Base-by-base conservation (phyloP, 1,284 basidiomycete species). In the Cystobasidium pallidum region DNA sequence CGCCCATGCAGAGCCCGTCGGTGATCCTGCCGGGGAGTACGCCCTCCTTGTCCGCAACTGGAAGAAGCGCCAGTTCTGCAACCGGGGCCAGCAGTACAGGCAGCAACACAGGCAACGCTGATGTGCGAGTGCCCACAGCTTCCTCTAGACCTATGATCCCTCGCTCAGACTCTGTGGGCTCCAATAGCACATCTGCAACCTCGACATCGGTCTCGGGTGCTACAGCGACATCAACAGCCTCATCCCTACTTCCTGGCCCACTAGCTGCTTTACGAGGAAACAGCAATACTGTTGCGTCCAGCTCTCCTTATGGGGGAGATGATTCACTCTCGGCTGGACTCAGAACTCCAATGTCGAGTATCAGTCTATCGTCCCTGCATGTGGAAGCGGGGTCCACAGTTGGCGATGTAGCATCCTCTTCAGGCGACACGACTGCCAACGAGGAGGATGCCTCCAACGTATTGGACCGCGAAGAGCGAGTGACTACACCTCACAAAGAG, bases 281-380 rank as follows among this genome's bases (percentile, higher is more conserved):
- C 58, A 51, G 57, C 51, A 66, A 28, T 34, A 39, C 47, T 30
- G 30, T 34, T 3, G 4, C 47, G 4, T 64, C 64, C 15, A 66
- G 30, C 21, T 54, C 30, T 32, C 36, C 64, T 0, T 49, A 43
- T 57, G 64, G 51, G 2, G 64, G 64, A 30, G 68, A 71, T 45
- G 59, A 51, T 11, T 71, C 68, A 4, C 13, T 51, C 7, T 64
- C 62, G 17, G 45, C 62, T n/a, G 68, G 68, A 17, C 34, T 71
- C n/a, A 32, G 51, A 19, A 71, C 68, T 8, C 68, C 68, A 19
- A 71, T 71, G 68, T 59, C 54, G 4, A 71, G 68, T 39, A 64
- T 71, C n/a, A 59, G 54, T 32, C 28, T 71, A 19, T 54, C 49
- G 13, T 71, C 68, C 2, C 61, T 71, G 47, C 36, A 45, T n/a